Evolutionary conservation across 2,329 filamentous ascomycete species (phyloP).

Genomic region (Pseudogymnoascus sp.): DNA sequence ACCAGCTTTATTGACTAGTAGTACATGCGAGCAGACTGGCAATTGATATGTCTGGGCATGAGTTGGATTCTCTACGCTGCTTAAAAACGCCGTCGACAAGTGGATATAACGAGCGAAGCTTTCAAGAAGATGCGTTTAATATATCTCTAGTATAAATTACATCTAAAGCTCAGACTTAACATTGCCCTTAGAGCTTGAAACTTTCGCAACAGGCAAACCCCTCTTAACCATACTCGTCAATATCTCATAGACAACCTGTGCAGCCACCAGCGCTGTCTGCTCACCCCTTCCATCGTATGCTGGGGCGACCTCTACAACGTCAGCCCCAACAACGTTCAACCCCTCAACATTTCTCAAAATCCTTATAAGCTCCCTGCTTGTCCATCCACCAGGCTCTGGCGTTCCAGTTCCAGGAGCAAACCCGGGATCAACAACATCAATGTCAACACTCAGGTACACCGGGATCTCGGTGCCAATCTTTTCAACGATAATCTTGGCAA

Average conservation of each 20-base stretch:
- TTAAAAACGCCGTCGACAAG: neutral
- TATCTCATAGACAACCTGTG: slow-evolving; percentile 81
- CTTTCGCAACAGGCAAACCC: slow-evolving; percentile 27
- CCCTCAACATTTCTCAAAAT: slow-evolving; percentile 74
- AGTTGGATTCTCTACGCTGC: neutral
- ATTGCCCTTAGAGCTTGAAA: neutral
- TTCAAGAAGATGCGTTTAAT: neutral
- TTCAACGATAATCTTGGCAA: slow-evolving; percentile 61
- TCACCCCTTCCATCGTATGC: slow-evolving; percentile 76
- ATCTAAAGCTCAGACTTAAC: neutral
- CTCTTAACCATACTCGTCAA: slow-evolving; percentile 65
- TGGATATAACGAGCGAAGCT: neutral
- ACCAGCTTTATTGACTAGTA: neutral
- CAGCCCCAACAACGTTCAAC: slow-evolving; percentile 78
- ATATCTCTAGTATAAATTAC: neutral
- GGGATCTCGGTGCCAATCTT: slow-evolving; percentile 66
- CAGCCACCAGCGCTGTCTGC: slow-evolving; percentile 72
- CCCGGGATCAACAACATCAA: slow-evolving; percentile 70
- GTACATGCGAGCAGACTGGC: neutral
- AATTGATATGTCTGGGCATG: neutral
- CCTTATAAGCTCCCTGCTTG: slow-evolving; percentile 74
- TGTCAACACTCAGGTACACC: slow-evolving; percentile 74
- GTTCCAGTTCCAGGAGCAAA: slow-evolving; percentile 71
- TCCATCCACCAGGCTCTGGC: slow-evolving; percentile 86
- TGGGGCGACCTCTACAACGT: slow-evolving; percentile 82